Evolutionary conservation across 257 asterid species (phyloP), one percentile per base, ranked within the genome.

Genomic region (Solanum corneliomulleri): DNA sequence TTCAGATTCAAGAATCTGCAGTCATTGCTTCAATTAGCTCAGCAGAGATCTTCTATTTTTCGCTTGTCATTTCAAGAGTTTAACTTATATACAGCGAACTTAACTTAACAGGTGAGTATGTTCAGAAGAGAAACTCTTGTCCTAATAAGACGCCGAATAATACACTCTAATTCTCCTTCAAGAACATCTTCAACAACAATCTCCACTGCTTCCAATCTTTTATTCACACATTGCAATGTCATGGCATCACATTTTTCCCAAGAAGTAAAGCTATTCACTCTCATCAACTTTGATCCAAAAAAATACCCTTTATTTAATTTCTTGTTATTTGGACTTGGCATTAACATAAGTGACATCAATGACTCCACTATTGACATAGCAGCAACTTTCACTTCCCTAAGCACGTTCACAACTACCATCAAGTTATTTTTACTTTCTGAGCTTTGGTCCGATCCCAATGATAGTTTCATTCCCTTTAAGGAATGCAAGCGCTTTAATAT

Each of bases 111-210:
- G 41, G 94, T 95, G 82, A 94, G 93, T 71, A 95, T 89, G 80
- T 94, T 96, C 0, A 96, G 91, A 76, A 94, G 95, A 0, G 95
- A 94, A 10, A 96, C 98, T 58, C 97, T 91, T 0, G 99, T 95
- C 77, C 92, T 68, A 86, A 96, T 92, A 87, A 95, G 88, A 86
- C 97, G 90, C 23, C 95, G 90, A 45, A 93, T 94, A 88, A 95
- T 94, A 18, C 93, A 89, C 82, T 96, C 96, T 62, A 96, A 23
- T 89, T 94, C 95, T n/a, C 78, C 89, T 62, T 93, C 97, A 92
- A 95, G 92, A 3, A 68, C 18, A 29, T 93, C 95, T 11, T 92
- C 94, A 70, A 94, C 90, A 89, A 88, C 93, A 33, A 86, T 60
- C 83, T 94, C 97, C 85, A 95, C 98, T 7, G 89, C 93, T 84